Evolutionary conservation across 257 asterid species (phyloP).

Genomic region (Solanum dulcamara): DNA sequence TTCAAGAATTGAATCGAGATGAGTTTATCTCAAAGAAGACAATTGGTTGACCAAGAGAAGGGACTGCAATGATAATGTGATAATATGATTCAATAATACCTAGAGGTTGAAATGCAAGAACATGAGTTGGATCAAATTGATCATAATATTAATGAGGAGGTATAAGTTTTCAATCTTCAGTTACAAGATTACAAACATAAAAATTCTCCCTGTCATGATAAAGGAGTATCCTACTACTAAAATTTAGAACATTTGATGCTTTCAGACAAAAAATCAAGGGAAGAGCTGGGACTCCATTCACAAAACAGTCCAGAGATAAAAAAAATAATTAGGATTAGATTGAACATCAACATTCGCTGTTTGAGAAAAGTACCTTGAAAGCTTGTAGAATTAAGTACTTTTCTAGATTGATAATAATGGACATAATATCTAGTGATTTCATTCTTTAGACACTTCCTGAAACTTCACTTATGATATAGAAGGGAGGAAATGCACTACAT

Average conservation of each 20-base stretch:
- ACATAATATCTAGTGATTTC: background rate
- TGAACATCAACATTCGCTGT: background rate
- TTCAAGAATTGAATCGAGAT: conserved; percentile 13
- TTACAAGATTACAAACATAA: conserved; percentile 36
- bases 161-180: conserved; percentile 7
- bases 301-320: background rate
- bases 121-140: background rate
- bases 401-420: background rate
- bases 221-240: background rate
- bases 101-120: background rate
- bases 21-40: conserved; percentile 22
- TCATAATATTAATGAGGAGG: conserved; percentile 9
- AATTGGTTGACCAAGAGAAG: background rate
- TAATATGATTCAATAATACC: background rate
- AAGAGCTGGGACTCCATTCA: background rate
- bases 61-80: conserved; percentile 15
- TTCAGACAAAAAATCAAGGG: background rate
- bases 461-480: background rate
- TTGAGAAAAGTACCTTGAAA: background rate
- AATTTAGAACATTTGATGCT: background rate
- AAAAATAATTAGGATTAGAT: background rate
- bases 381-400: background rate
- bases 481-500: background rate
- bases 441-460: no score
- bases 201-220: background rate